phyloP scores from a whole-genome alignment of 768 basidiomycete species.

The Termitomyces sp. region DNA sequence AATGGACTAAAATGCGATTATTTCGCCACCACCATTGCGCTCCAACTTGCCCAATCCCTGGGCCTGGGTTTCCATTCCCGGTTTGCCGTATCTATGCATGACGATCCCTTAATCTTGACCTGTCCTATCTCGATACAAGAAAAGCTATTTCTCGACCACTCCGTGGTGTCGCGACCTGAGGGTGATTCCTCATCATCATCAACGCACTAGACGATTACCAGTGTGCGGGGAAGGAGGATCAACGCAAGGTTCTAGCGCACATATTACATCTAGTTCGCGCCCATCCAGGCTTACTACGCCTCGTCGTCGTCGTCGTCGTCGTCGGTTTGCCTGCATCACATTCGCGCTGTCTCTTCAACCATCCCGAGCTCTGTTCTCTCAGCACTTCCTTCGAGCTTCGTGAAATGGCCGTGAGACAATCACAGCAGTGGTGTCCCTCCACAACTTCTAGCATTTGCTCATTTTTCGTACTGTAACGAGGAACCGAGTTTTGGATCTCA shows the following conservation, averaged over 20 bases:
- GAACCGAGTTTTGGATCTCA: too few relatives aligned
- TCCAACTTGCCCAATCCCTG: neutral
- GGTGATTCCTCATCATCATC: neutral
- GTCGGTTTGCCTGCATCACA: neutral
- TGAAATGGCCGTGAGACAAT: neutral
- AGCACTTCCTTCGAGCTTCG: neutral
- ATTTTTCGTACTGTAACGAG: too few relatives aligned
- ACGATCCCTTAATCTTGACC: neutral
- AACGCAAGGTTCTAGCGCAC: neutral
- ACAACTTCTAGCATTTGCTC: too few relatives aligned
- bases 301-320: neutral
- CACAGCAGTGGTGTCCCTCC: too few relatives aligned
- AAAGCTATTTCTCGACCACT: neutral
- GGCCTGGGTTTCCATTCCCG: neutral
- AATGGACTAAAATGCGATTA: neutral
- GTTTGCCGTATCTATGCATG: neutral
- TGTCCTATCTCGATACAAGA: neutral
- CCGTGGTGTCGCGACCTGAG: neutral
- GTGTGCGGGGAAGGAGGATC: neutral
- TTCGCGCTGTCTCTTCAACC: neutral
- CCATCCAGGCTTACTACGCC: neutral
- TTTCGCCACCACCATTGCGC: too few relatives aligned
- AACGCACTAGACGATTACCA: neutral
- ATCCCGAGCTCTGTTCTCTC: neutral
- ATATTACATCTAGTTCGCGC: neutral